Conservation (phyloP, 306 rosid species). For the Hippophae tibetana region DNA sequence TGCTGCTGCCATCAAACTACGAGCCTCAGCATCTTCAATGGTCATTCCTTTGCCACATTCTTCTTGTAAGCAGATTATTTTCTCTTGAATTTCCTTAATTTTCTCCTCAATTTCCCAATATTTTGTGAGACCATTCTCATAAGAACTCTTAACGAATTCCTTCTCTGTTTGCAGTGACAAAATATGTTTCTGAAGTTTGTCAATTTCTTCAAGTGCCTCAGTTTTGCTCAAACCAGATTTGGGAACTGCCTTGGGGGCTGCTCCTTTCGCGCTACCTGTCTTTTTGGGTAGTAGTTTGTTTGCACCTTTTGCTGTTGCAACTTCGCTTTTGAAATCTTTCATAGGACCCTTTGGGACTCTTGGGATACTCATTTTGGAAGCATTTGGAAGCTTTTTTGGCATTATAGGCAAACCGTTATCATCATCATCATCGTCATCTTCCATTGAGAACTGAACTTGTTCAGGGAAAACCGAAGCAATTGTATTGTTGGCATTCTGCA, state of each 20-base stretch:
- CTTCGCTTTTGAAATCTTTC: conserved; percentile 39
- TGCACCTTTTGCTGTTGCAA: conserved; percentile 40
- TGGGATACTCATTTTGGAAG: conserved; percentile 37
- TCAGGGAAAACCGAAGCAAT: conserved; percentile 88
- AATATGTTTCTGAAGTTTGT: conserved; percentile 75
- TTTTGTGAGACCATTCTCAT: conserved; percentile 47
- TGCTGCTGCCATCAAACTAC: conserved; percentile 73
- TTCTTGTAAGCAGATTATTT: conserved; percentile 60
- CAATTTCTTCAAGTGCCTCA: conserved; percentile 59
- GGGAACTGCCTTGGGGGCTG: conserved; percentile 16
- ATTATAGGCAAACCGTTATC: conserved; percentile 37
- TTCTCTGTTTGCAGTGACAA: conserved; percentile 77
- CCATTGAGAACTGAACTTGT: conserved; percentile 75
- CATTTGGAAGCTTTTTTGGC: conserved; percentile 34
- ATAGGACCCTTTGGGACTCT: conserved; percentile 51
- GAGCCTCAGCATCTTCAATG: conserved; percentile 79
- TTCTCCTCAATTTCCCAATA: conserved; percentile 68
- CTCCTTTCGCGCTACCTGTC: conserved; percentile 3
- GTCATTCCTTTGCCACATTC: conserved; percentile 71
- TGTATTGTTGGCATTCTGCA: conserved; percentile 92
- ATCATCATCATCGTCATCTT: conserved; percentile 80
- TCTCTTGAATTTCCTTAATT: conserved; percentile 63
- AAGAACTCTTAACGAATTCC: conserved; percentile 77
- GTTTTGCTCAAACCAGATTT: conserved; percentile 74
- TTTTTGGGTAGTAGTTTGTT: conserved; percentile 36